These are phyloP conservation scores for Pelargonium australe DNA, from an alignment of 441 rosid genomes.

Conservation along the genomic window DNA sequence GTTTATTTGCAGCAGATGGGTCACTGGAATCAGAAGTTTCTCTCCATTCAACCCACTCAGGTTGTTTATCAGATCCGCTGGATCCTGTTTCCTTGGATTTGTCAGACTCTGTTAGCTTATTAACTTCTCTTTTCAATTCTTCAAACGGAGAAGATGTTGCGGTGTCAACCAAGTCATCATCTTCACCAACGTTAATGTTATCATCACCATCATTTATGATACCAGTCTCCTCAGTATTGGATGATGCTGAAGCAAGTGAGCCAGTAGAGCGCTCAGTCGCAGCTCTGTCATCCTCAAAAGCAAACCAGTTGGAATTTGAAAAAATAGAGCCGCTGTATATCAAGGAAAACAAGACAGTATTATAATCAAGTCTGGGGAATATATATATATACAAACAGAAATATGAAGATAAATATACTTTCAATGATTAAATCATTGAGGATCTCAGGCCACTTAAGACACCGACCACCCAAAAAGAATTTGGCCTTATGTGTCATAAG, in stretches of 20 bases:
- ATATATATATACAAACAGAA: background rate
- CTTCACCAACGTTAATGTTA: constrained; percentile 30
- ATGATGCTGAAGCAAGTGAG: constrained; percentile 54
- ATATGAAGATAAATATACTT: too few relatives aligned
- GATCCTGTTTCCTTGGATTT: constrained; percentile 38
- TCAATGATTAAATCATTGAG: too few relatives aligned
- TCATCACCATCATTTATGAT: too few relatives aligned
- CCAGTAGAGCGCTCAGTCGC: constrained; percentile 46
- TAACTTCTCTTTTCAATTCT: too few relatives aligned
- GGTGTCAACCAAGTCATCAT: constrained; percentile 41
- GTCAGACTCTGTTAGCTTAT: constrained; percentile 23
- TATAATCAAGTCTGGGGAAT: too few relatives aligned
- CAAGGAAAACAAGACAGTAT: constrained; percentile 13
- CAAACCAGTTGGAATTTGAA: constrained; percentile 96
- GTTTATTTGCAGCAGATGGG: constrained; percentile 32
- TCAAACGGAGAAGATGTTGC: constrained; percentile 47
- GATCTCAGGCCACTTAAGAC: too few relatives aligned
- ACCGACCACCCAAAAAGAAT: too few relatives aligned
- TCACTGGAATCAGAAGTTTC: constrained; percentile 52
- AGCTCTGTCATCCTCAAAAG: constrained; percentile 58
- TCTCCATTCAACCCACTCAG: constrained; percentile 91
- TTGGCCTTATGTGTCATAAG: too few relatives aligned
- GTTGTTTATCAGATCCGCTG: constrained; percentile 39
- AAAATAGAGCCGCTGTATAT: constrained; percentile 66
- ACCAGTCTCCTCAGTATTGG: constrained; percentile 39